phyloP scores from a whole-genome alignment of 2,329 filamentous ascomycete genomes.

The Tympanopsis confertula region DNA sequence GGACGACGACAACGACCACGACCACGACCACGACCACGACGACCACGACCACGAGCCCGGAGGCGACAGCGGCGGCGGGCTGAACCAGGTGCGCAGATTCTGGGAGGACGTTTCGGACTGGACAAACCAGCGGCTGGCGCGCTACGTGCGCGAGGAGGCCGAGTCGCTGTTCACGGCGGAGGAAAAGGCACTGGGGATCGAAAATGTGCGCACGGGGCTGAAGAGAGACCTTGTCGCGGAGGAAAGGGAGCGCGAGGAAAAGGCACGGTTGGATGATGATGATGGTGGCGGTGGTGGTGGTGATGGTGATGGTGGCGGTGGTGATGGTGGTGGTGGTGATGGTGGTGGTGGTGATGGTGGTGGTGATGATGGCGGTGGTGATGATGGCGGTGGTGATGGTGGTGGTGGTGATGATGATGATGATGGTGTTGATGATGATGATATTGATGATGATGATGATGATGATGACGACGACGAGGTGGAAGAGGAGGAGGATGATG shows the following conservation, averaged over 20 bases:
- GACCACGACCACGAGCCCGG: slow-evolving; percentile 7
- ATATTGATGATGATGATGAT: slow-evolving; percentile 42
- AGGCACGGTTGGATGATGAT: slow-evolving; percentile 5
- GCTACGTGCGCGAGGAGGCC: slow-evolving; percentile 32
- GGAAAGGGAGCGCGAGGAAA: slow-evolving; percentile 4
- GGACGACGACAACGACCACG: slow-evolving; percentile 22
- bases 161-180: slow-evolving; percentile 61
- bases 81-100: slow-evolving; percentile 4
- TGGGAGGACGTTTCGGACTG: slow-evolving; percentile 22
- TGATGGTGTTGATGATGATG: slow-evolving; percentile 43
- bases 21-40: slow-evolving; percentile 21
- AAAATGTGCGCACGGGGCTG: slow-evolving; percentile 64
- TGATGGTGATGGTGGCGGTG: slow-evolving; percentile 45
- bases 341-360: slow-evolving; percentile 24
- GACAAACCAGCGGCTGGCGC: slow-evolving; percentile 15
- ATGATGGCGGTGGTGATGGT: slow-evolving; percentile 39
- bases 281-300: slow-evolving; percentile 41
- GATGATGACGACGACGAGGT: slow-evolving; percentile 35
- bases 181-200: slow-evolving; percentile 53
- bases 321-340: slow-evolving; percentile 37
- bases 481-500: slow-evolving; percentile 14
- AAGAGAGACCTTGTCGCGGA: slow-evolving; percentile 29
- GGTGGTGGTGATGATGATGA: slow-evolving; percentile 34
- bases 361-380: slow-evolving; percentile 11
- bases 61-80: background rate